These are phyloP conservation scores for Hyphochytrium catenoides DNA, from an alignment of 352 stramenopile genomes.

Conservation along the genomic window DNA sequence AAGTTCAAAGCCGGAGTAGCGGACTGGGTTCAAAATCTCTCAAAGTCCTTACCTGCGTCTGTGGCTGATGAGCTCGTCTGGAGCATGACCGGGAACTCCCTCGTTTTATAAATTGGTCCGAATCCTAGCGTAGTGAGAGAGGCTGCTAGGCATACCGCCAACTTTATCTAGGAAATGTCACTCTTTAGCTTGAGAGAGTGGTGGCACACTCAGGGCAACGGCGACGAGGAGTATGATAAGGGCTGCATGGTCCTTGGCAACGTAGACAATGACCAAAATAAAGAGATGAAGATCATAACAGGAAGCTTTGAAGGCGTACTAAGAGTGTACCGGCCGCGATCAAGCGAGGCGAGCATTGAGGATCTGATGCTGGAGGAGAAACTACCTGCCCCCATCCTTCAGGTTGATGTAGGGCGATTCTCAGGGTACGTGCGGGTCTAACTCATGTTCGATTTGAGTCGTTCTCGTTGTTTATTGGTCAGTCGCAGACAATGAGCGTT, in stretches of 20 bases:
- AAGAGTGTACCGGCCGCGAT: conserved; percentile 45
- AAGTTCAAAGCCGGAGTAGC: too few relatives aligned
- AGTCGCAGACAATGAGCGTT: too few relatives aligned
- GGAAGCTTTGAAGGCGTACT: conserved; percentile 57
- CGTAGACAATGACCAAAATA: conserved; percentile 45
- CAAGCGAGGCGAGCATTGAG: conserved; percentile 60
- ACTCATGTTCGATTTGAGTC: too few relatives aligned
- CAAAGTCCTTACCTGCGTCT: too few relatives aligned
- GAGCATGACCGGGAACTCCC: too few relatives aligned
- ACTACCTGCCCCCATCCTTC: conserved; percentile 52
- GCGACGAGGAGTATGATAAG: conserved; percentile 46
- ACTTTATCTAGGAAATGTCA: conserved; percentile 42
- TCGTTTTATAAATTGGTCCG: too few relatives aligned
- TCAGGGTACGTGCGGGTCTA: conserved; percentile 32
- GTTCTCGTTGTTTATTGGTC: too few relatives aligned
- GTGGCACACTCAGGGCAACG: conserved; percentile 43
- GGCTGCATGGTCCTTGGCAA: conserved; percentile 50
- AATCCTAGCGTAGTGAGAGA: too few relatives aligned
- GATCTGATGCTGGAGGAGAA: conserved; percentile 63
- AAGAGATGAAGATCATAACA: conserved; percentile 58
- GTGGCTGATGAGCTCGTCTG: too few relatives aligned
- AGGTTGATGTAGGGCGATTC: conserved; percentile 56
- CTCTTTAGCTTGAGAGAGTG: conserved; percentile 70
- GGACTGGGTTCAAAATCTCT: too few relatives aligned
- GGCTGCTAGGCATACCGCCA: too few relatives aligned